Base-by-base conservation (phyloP, 768 basidiomycete genomes). In the Boletales sp. region DNA sequence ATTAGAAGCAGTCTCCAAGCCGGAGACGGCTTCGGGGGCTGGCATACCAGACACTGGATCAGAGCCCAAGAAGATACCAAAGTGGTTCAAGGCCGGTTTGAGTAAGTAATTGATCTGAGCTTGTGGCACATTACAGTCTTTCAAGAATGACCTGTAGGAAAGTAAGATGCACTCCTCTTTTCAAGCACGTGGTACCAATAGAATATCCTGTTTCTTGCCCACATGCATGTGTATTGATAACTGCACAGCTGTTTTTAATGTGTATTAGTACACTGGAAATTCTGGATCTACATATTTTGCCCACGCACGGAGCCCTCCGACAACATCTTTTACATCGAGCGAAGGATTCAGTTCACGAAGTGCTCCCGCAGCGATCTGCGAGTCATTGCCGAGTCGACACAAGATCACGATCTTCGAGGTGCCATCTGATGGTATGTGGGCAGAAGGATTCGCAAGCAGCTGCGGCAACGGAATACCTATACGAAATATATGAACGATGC, bases 301-400 rank as follows among this genome's bases (percentile, higher is more conserved):
- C 93, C 93, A 97, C 24, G 87, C 87, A 57, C 75, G 70, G 43
- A 97, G 69, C 1, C 94, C 94, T 18, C 94, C 94, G 8, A 89
- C 72, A 5, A 94, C 75, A 67, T 95, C 87, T 58, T 72, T 80
- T 15, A 88, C 71, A 32, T 71, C 58, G 6, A 62, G 52, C 3
- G 45, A 60, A 13, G 61, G 57, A 31, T 51, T 52, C 8, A 55
- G n/a, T 40, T 60, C 65, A 18, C 53, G 59, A 42, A 62, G 58
- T 8, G 69, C 71, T 32, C 82, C 74, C 0, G 83, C 93, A 29
- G 94, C 95, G 17, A 90, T 78, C 65, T 92, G 90, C 1, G 92
- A 95, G 66, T 97, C 95, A 61, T 97, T 98, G 5, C 95, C 94
- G 18, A 92, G 73, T 29, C 91, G 79, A 68, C 94, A 98, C 24